Base-by-base conservation (phyloP, 139 green algal species). In the Eudorina sp. region DNA sequence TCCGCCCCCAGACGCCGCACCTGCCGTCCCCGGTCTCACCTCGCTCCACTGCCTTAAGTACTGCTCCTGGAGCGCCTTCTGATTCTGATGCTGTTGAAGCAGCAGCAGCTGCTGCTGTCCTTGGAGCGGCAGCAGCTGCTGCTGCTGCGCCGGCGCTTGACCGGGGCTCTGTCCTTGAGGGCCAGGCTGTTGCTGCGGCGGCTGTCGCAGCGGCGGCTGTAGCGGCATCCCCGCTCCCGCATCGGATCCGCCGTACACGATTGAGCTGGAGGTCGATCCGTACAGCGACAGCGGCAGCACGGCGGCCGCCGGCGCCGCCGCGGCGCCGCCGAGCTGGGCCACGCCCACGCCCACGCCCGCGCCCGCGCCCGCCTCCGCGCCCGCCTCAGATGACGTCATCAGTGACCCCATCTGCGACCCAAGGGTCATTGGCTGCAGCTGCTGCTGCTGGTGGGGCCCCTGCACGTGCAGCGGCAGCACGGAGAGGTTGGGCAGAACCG, bases 11-110 rank as follows among this genome's bases (percentile, higher is more conserved):
- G 62, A 34, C n/a, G 62, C 27, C 62, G 31, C 62, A 25, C 11
- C 11, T 25, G 19, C 6, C 11, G 31, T 34, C 11, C 11, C 41
- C 72, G 11, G 45, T n/a, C n/a, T n/a, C n/a, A 82, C 74, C 46
- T 64, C 74, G 27, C 74, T 64, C 75, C 75, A 83, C 46, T 83
- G 75, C 34, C 46, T 46, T 18, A 83, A 14, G 46, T 83, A 83
- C n/a, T 43, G 27, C 46, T 68, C 46, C 46, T 68, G 46, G 5
- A 83, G 31, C 75, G 14, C 11, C 25, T 82, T 11, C 38, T 64
- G 70, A 9, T 5, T 6, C 36, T n/a, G 69, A 2, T 13, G 36
- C 25, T 27, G 36, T 14, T 53, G 3, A 31, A 53, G 19, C 69
- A n/a, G 25, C 29, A 14, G 40, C 40, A 36, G 70, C n/a, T n/a